Percentiles rank a stretch among this genome's conserved stretches.
Evolutionary conservation across 2,329 filamentous ascomycete genomes (phyloP).

Genomic region (Tolypocladium album): DNA sequence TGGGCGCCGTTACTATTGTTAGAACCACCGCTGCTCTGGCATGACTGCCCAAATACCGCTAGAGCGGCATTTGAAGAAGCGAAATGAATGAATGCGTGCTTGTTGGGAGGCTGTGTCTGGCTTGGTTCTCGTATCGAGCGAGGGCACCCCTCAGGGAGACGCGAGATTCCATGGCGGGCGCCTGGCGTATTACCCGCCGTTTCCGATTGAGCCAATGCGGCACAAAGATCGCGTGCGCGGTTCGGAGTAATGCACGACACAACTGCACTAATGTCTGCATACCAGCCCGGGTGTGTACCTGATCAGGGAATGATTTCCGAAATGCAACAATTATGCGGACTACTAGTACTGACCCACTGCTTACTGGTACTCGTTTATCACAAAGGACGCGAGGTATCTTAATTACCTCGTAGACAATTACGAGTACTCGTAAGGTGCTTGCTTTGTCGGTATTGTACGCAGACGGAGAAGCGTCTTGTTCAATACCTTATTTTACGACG

Average conservation of each 20-base stretch:
- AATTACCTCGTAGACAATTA: no score
- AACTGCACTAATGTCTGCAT: not conserved
- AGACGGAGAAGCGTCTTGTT: no score
- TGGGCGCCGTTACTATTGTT: not conserved
- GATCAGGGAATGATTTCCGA: no score
- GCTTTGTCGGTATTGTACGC: no score
- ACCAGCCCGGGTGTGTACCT: no score
- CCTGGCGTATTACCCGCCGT: not conserved
- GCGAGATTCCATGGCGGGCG: not conserved
- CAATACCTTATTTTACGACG: no score
- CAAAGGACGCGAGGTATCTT: no score
- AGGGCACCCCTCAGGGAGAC: not conserved
- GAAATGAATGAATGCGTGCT: not conserved
- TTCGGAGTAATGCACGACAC: not conserved
- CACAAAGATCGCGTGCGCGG: no score
- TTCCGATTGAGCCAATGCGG: not conserved
- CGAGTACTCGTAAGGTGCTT: no score
- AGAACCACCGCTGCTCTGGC: not conserved
- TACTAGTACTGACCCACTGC: no score
- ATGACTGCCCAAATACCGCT: not conserved
- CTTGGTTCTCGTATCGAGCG: not conserved
- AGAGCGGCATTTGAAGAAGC: not conserved
- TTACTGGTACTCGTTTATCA: no score
- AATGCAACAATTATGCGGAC: no score
- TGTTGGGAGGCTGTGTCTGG: not conserved